These are phyloP conservation scores for Cyberlindnera euphorbiae DNA, from an alignment of 805 yeast species.

Conservation along the genomic window DNA sequence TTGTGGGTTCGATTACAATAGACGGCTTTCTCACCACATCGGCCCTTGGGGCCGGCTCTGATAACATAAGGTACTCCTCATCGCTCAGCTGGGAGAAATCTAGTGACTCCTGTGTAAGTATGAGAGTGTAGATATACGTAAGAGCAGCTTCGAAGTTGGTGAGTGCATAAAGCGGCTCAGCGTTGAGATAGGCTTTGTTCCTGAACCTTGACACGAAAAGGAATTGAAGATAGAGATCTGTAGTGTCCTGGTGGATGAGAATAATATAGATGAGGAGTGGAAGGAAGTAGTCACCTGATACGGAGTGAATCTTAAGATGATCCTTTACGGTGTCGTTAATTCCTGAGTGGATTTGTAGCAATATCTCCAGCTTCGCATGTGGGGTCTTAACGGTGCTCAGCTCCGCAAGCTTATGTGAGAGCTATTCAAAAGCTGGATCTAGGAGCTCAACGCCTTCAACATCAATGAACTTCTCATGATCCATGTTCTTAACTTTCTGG, in stretches of 20 bases:
- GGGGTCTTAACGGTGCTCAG: conserved; percentile 14
- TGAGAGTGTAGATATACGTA: conserved; percentile 14
- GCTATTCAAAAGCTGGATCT: conserved; percentile 1
- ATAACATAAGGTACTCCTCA: conserved; percentile 13
- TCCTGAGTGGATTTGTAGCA: conserved; percentile 15
- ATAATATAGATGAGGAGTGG: conserved; percentile 24
- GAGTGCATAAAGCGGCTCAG: conserved; percentile 21
- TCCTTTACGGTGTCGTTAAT: conserved; percentile 11
- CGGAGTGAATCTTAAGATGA: conserved; percentile 1
- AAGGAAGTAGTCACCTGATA: conserved; percentile 22
- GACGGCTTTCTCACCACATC: too few species aligned
- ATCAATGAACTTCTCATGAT: conserved; percentile 19
- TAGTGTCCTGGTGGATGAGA: conserved; percentile 8
- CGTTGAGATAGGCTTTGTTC: conserved; percentile 12
- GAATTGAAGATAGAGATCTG: conserved; percentile 21
- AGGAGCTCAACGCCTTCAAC: conserved; percentile 16
- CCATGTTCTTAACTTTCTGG: conserved; percentile 12
- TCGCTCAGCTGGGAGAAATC: conserved; percentile 8
- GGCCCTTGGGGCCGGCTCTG: conserved; percentile 1
- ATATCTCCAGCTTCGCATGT: conserved; percentile 11
- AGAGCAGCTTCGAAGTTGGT: conserved; percentile 27
- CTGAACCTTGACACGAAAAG: conserved; percentile 22
- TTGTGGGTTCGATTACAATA: too few species aligned
- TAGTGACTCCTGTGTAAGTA: conserved; percentile 11
- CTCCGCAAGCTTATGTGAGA: conserved; percentile 8